These are phyloP conservation scores for Metschnikowia bowlesiae DNA, from an alignment of 805 yeast species.

Conservation along the genomic window DNA sequence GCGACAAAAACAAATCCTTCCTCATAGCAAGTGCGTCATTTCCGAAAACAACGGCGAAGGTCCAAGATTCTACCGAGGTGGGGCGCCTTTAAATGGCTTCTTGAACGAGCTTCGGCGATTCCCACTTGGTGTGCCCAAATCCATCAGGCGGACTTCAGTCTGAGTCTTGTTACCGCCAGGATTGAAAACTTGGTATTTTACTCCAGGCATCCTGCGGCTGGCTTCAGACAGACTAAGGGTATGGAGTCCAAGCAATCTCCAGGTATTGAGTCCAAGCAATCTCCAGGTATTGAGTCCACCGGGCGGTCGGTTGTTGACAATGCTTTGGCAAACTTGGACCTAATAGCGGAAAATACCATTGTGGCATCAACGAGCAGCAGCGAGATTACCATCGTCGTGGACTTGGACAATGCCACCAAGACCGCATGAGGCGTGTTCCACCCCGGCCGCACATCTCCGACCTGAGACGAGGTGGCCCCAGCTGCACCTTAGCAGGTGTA, in stretches of 20 bases:
- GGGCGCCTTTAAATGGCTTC: neutral
- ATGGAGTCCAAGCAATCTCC: too few species aligned
- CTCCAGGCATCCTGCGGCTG: neutral
- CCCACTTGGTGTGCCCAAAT: neutral
- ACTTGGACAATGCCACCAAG: constrained; percentile 13
- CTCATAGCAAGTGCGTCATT: neutral
- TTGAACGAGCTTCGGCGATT: neutral
- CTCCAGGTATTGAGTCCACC: neutral
- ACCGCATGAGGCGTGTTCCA: too few species aligned
- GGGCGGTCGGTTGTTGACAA: neutral
- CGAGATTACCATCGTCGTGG: constrained; percentile 24
- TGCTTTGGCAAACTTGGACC: neutral
- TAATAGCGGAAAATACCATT: constrained; percentile 12
- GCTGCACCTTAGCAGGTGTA: too few species aligned
- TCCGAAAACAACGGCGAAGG: neutral
- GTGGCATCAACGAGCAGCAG: constrained; percentile 25
- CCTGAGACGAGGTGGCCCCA: too few species aligned
- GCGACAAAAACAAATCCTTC: neutral
- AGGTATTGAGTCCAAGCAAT: neutral
- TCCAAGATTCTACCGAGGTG: neutral
- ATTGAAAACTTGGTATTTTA: neutral
- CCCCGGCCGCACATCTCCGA: too few species aligned
- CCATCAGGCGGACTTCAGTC: neutral
- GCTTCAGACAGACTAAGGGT: too few species aligned
- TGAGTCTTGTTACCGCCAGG: neutral